Percentiles rank a stretch among this genome's conserved stretches.
These are phyloP conservation scores for Neoarthrinium moseri DNA, from an alignment of 2,329 filamentous ascomycete genomes.

Conservation along the genomic window DNA sequence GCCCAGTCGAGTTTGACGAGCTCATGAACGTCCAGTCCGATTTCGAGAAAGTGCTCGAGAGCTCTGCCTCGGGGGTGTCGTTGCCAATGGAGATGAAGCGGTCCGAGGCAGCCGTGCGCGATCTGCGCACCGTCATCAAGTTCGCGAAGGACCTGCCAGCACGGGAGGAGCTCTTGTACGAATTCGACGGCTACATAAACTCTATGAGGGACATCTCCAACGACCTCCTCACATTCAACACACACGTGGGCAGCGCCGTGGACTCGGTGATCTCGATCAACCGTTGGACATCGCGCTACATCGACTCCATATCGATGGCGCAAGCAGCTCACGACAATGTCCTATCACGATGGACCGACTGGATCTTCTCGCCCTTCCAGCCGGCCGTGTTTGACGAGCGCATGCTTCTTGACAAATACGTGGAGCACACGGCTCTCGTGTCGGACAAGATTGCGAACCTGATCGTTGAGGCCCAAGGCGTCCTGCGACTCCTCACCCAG, in stretches of 20 bases:
- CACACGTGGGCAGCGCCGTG: slow-evolving; percentile 69
- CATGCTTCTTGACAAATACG: slow-evolving; percentile 69
- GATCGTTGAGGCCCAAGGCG: slow-evolving; percentile 67
- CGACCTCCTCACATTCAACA: slow-evolving; percentile 74
- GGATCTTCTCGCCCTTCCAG: slow-evolving; percentile 62
- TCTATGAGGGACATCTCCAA: slow-evolving; percentile 62
- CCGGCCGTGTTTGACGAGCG: slow-evolving; percentile 59
- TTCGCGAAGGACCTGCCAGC: slow-evolving; percentile 64
- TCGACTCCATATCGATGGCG: slow-evolving; percentile 56
- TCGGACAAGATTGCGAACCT: slow-evolving; percentile 67
- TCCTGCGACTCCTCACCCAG: slow-evolving; percentile 63
- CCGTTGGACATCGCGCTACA: slow-evolving; percentile 69
- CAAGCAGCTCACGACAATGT: slow-evolving; percentile 25
- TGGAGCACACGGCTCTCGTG: slow-evolving; percentile 68
- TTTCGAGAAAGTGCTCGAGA: slow-evolving; percentile 73
- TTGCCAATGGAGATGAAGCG: slow-evolving; percentile 79
- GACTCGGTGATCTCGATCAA: slow-evolving; percentile 75
- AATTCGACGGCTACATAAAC: slow-evolving; percentile 75
- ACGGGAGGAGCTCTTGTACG: slow-evolving; percentile 68
- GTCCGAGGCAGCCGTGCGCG: slow-evolving; percentile 71
- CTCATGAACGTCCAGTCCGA: slow-evolving; percentile 73
- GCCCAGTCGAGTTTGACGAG: slow-evolving; percentile 66
- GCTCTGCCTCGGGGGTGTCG: slow-evolving; percentile 62
- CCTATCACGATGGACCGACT: slow-evolving; percentile 38
- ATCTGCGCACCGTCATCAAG: slow-evolving; percentile 69